These are phyloP conservation scores for Corynascus novoguineensis DNA, from an alignment of 495 filamentous ascomycete genomes.

Conservation along the genomic window DNA sequence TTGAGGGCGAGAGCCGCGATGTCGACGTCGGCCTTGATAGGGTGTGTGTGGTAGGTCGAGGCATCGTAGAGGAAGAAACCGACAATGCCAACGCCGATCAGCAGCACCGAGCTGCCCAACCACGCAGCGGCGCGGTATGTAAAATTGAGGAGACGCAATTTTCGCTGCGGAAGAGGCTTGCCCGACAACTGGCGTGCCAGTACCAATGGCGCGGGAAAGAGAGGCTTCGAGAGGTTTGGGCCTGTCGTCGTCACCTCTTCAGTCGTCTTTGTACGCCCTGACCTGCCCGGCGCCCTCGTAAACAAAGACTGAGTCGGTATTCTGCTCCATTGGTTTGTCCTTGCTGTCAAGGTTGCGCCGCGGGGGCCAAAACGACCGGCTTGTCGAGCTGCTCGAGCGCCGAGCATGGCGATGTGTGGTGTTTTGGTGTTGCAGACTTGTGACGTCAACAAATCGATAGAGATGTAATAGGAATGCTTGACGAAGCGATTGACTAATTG, in stretches of 20 bases:
- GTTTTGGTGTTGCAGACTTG: background rate
- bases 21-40: constrained; percentile 61
- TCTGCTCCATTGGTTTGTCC: background rate
- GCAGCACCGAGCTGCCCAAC: constrained; percentile 43
- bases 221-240: background rate
- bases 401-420: constrained; percentile 8
- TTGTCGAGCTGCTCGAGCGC: constrained; percentile 12
- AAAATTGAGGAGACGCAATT: constrained; percentile 44
- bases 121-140: constrained; percentile 46
- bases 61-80: constrained; percentile 95
- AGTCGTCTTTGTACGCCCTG: background rate
- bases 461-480: background rate
- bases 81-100: constrained; percentile 50
- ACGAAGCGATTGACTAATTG: background rate
- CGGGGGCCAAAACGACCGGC: constrained; percentile 4
- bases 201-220: background rate
- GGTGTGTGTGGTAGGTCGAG: constrained; percentile 72
- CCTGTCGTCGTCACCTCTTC: background rate
- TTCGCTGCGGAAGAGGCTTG: constrained; percentile 43
- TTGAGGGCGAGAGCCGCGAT: constrained; percentile 77
- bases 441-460: constrained; percentile 10
- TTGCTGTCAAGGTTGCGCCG: background rate
- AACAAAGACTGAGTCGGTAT: constrained; percentile 11
- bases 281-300: background rate
- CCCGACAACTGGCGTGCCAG: constrained; percentile 39